Percentiles rank a stretch among this genome's conserved stretches.
These are phyloP conservation scores for Ustilago bromivora DNA, from an alignment of 1,284 basidiomycete genomes.

Conservation along the genomic window DNA sequence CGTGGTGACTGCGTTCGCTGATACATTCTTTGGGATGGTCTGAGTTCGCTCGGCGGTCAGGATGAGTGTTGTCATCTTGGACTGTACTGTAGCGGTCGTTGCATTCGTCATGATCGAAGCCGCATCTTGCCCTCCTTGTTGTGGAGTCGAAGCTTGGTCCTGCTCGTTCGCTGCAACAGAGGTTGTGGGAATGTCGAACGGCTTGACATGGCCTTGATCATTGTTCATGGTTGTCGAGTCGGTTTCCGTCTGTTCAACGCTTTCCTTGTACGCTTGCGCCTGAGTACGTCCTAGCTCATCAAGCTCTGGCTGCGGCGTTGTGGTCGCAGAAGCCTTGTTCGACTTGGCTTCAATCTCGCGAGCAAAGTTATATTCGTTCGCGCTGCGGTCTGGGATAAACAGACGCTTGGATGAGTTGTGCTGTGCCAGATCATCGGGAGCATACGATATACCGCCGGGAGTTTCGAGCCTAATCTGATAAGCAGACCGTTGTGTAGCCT, in stretches of 20 bases:
- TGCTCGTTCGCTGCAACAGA: neutral
- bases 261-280: constrained; percentile 46
- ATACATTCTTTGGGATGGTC: constrained; percentile 36
- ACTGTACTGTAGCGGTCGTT: constrained; percentile 29
- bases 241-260: constrained; percentile 16
- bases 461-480: constrained; percentile 64
- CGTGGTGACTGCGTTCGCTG: constrained; percentile 29
- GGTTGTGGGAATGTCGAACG: constrained; percentile 20
- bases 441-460: constrained; percentile 64
- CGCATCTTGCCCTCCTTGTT: constrained; percentile 6
- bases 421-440: constrained; percentile 55
- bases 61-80: constrained; percentile 43
- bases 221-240: neutral
- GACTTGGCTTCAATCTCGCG: constrained; percentile 38
- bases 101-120: constrained; percentile 41
- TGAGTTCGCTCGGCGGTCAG: constrained; percentile 25
- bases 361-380: constrained; percentile 50
- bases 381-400: constrained; percentile 53
- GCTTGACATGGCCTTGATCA: constrained; percentile 1
- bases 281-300: constrained; percentile 33
- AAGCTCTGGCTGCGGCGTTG: constrained; percentile 5
- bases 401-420: constrained; percentile 63
- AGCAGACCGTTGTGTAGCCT: constrained; percentile 21
- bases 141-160: constrained; percentile 18
- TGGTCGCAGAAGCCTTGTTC: neutral